phyloP scores from a whole-genome alignment of 2,329 filamentous ascomycete species.

The Calonectria pauciramosa region DNA sequence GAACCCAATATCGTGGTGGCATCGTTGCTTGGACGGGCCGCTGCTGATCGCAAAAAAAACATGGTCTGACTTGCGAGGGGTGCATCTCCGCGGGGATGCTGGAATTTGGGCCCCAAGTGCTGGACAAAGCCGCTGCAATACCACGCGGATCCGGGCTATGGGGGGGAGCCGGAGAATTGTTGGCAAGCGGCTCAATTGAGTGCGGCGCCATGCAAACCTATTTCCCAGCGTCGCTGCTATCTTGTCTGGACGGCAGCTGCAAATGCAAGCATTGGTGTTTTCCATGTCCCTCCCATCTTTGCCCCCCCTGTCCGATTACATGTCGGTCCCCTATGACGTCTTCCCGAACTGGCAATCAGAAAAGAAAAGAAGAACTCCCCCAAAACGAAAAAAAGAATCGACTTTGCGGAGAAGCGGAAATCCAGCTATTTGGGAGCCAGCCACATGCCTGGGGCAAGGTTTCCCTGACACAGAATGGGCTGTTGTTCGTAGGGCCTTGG shows the following conservation, averaged over 20 bases:
- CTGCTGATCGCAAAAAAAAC: conserved; percentile 25
- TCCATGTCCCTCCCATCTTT: neutral
- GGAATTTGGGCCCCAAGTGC: neutral
- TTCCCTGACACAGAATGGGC: conserved; percentile 44
- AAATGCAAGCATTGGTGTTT: neutral
- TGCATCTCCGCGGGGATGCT: conserved; percentile 44
- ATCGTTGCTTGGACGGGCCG: conserved; percentile 35
- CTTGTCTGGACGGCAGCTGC: neutral
- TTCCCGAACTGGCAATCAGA: neutral
- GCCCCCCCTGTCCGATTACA: neutral
- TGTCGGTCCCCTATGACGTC: neutral
- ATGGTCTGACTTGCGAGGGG: conserved; percentile 42
- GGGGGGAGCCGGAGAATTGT: neutral
- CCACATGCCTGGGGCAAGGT: conserved; percentile 32
- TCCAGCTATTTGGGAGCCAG: conserved; percentile 28
- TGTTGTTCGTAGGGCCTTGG: conserved; percentile 31
- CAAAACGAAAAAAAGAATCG: neutral
- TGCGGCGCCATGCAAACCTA: too few relatives aligned
- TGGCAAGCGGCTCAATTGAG: neutral
- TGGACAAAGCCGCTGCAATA: neutral
- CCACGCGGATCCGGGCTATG: neutral
- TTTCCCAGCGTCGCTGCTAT: neutral
- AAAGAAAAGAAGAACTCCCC: neutral
- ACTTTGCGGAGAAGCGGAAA: conserved; percentile 45
- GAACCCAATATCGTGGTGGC: conserved; percentile 16